A percentile compares a stretch with the other conserved stretches of the same genome.
phyloP scores from a whole-genome alignment of 2,329 filamentous ascomycete species.

The Aureobasidium namibiae region DNA sequence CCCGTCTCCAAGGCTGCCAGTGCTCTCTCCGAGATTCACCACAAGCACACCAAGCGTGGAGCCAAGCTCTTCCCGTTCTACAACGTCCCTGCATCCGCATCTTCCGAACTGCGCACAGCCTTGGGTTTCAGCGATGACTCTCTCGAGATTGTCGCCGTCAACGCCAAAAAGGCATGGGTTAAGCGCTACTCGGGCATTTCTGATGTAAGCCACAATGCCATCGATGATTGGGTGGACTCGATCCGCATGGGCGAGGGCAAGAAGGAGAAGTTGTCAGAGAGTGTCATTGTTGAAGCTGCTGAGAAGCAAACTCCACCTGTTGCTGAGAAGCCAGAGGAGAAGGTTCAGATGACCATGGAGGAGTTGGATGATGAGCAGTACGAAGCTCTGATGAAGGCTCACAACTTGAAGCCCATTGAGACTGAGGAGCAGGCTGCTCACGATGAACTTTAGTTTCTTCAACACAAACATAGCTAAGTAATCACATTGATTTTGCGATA shows the following conservation, averaged over 20 bases:
- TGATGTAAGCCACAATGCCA: slow-evolving; percentile 41
- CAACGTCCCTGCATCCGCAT: slow-evolving; percentile 53
- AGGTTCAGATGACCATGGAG: slow-evolving; percentile 25
- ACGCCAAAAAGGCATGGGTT: slow-evolving; percentile 82
- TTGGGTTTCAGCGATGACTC: slow-evolving; percentile 52
- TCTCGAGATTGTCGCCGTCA: slow-evolving; percentile 71
- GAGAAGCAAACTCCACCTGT: not conserved
- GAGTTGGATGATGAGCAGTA: slow-evolving; percentile 28
- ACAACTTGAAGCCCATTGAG: not conserved
- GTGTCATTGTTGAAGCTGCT: slow-evolving; percentile 25
- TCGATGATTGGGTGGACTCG: slow-evolving; percentile 85
- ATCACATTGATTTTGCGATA: not conserved
- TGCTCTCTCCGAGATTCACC: slow-evolving; percentile 63
- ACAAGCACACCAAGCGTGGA: slow-evolving; percentile 61
- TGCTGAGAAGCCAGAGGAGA: slow-evolving; percentile 17
- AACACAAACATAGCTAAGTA: not conserved
- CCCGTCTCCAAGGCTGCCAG: slow-evolving; percentile 41
- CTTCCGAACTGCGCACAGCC: slow-evolving; percentile 44
- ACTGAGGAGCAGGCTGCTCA: slow-evolving; percentile 18
- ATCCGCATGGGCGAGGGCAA: slow-evolving; percentile 80
- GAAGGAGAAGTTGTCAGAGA: slow-evolving; percentile 61
- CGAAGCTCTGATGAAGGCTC: slow-evolving; percentile 22
- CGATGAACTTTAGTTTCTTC: slow-evolving; percentile 22
- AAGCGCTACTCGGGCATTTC: slow-evolving; percentile 59
- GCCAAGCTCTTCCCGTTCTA: slow-evolving; percentile 77